phyloP scores from a whole-genome alignment of 1,139 yeast genomes.

The Candida tetrigidarum region DNA sequence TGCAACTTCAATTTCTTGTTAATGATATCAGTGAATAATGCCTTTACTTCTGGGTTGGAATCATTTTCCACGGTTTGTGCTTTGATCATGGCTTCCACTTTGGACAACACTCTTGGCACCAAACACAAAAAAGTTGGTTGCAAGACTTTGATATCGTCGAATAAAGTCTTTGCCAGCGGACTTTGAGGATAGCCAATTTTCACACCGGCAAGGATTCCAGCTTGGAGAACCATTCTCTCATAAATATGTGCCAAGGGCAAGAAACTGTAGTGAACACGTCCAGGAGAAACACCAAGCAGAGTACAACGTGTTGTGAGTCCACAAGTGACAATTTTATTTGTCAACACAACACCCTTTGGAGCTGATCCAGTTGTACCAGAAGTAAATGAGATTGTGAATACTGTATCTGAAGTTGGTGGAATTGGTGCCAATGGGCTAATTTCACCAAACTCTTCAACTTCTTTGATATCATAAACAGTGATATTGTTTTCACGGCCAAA shows the following conservation, averaged over 20 bases:
- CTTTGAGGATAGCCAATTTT: conserved; percentile 47
- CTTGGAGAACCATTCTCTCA: conserved; percentile 43
- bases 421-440: conserved; percentile 44
- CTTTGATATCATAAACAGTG: conserved; percentile 48
- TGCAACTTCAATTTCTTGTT: conserved; percentile 36
- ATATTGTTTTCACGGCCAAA: conserved; percentile 28
- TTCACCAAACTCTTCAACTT: conserved; percentile 58
- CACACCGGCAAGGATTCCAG: conserved; percentile 29
- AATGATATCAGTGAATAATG: conserved; percentile 31
- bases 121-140: conserved; percentile 40
- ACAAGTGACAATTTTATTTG: conserved; percentile 57
- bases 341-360: conserved; percentile 74
- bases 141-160: conserved; percentile 41
- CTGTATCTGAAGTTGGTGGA: conserved; percentile 55
- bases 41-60: conserved; percentile 35
- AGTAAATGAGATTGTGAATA: conserved; percentile 72
- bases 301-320: conserved; percentile 37
- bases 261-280: conserved; percentile 21
- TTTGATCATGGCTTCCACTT: conserved; percentile 50
- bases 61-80: conserved; percentile 46
- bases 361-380: conserved; percentile 75
- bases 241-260: conserved; percentile 63
- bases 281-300: conserved; percentile 16
- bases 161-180: conserved; percentile 38
- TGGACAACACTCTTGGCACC: conserved; percentile 45